Conservation (phyloP, 345 rosid species). For the Rhizophora apiculata region DNA sequence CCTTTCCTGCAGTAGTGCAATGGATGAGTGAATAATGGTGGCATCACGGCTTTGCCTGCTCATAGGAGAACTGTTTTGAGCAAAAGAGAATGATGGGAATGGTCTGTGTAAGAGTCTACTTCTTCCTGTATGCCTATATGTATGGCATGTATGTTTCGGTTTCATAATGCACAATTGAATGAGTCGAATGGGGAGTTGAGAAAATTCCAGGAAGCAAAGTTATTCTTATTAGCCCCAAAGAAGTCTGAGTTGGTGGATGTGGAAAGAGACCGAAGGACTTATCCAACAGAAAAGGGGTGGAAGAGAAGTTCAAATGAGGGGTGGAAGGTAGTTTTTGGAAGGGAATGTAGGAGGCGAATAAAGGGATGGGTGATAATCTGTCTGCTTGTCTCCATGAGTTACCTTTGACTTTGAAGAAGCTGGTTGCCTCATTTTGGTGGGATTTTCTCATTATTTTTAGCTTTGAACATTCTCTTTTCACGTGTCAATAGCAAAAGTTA, state of each 20-base stretch:
- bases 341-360: constrained; percentile 13
- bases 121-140: constrained; percentile 14
- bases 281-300: constrained; percentile 12
- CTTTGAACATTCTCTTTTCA: constrained; percentile 25
- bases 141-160: constrained; percentile 9
- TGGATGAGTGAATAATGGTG: constrained; percentile 40
- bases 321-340: constrained; percentile 37
- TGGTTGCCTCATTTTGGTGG: too few relatives aligned
- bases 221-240: constrained; percentile 13
- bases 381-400: constrained; percentile 20
- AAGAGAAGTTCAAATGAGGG: constrained; percentile 12
- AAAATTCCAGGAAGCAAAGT: constrained; percentile 30
- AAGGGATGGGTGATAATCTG: constrained; percentile 17
- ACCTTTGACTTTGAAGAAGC: constrained; percentile 4
- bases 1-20: constrained; percentile 64
- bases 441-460: constrained; percentile 14
- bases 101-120: not conserved
- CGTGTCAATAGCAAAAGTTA: constrained; percentile 12
- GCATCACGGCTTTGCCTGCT: constrained; percentile 32
- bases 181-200: constrained; percentile 22
- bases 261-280: constrained; percentile 20
- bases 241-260: constrained; percentile 15
- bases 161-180: constrained; percentile 7
- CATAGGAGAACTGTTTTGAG: constrained; percentile 14
- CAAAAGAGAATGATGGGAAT: not conserved